Conservation (phyloP, 2,329 filamentous ascomycete species). For the Dactylellina sp. region DNA sequence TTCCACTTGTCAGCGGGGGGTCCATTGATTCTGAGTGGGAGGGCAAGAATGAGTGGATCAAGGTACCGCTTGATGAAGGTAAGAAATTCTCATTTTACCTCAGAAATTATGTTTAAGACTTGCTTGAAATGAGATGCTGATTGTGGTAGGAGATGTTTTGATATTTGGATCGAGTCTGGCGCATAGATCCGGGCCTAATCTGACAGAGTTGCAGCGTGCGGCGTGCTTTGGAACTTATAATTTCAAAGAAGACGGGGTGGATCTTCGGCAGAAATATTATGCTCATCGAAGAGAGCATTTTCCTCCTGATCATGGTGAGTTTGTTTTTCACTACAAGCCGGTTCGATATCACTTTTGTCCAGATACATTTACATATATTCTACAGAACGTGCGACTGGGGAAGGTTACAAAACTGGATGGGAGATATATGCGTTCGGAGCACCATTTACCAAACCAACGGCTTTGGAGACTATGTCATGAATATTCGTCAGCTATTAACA, state of each 20-base stretch:
- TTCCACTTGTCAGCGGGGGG: constrained; percentile 62
- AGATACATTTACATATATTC: background rate
- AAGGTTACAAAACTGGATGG: background rate
- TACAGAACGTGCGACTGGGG: background rate
- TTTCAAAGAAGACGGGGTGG: constrained; percentile 62
- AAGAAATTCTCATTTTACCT: constrained; percentile 46
- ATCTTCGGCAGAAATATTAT: constrained; percentile 66
- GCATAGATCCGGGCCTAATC: constrained; percentile 63
- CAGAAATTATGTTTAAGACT: constrained; percentile 1
- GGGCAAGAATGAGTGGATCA: constrained; percentile 62
- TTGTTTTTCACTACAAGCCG: background rate
- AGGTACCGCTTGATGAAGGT: constrained; percentile 63
- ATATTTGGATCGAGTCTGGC: constrained; percentile 65
- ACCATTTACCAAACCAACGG: constrained; percentile 1
- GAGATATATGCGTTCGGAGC: constrained; percentile 1
- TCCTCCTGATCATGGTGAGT: constrained; percentile 63
- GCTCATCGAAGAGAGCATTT: constrained; percentile 64
- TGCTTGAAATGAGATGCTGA: no score
- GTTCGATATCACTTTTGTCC: background rate
- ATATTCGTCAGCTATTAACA: no score
- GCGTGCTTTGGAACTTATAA: constrained; percentile 66
- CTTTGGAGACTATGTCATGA: background rate
- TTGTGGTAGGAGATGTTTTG: constrained; percentile 62
- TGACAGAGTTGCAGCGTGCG: constrained; percentile 62
- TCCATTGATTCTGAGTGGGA: constrained; percentile 63